These are phyloP conservation scores for Casuarina equisetifolia DNA, from an alignment of 306 rosid genomes.

Conservation along the genomic window DNA sequence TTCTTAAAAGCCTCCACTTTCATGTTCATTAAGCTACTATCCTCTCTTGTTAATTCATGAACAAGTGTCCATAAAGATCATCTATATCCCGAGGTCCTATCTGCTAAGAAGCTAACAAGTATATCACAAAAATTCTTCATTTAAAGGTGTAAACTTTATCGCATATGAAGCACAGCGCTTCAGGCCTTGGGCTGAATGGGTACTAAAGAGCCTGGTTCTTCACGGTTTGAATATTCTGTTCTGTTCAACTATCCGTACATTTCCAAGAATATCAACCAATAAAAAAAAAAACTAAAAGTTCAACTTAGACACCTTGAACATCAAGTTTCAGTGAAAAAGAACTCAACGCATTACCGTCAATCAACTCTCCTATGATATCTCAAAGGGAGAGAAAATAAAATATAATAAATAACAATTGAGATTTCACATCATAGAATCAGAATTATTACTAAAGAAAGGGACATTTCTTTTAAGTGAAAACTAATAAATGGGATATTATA, in stretches of 20 bases:
- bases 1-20: not conserved
- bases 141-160: not conserved
- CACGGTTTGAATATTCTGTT: not conserved
- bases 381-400: not conserved
- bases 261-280: not conserved
- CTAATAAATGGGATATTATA: slow-evolving; percentile 16
- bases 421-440: not conserved
- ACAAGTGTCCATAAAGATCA: not conserved
- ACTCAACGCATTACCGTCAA: not conserved
- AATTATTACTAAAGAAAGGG: not conserved
- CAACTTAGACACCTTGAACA: not conserved
- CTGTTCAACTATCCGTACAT: not conserved
- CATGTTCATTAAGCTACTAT: not conserved
- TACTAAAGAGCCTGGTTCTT: not conserved
- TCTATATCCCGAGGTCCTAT: not conserved
- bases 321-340: not conserved
- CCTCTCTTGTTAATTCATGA: not conserved
- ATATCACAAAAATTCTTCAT: not conserved
- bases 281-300: not conserved
- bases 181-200: not conserved
- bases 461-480: not conserved
- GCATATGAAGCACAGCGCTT: not conserved
- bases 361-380: not conserved
- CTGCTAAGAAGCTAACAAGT: not conserved
- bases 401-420: not conserved